Evolutionary conservation across 2,329 filamentous ascomycete species (phyloP).

Genomic region (Trichophyton benhamiae): DNA sequence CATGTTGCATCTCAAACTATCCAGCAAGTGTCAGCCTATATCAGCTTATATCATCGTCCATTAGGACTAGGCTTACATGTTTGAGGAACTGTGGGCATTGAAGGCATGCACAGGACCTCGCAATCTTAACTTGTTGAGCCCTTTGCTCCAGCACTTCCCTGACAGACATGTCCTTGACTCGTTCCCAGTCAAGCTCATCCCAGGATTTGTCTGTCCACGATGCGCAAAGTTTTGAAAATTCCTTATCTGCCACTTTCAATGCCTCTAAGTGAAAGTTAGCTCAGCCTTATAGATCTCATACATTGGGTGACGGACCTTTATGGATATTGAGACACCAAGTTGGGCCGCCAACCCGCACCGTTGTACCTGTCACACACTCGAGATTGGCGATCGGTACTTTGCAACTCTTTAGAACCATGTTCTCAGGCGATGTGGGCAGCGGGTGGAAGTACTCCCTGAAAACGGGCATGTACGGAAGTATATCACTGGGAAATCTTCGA

Average conservation of each 20-base stretch:
- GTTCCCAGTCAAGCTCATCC: conserved; percentile 72
- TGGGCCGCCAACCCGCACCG: conserved; percentile 41
- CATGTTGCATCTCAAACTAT: conserved; percentile 87
- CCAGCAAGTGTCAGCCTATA: background rate
- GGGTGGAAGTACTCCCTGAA: conserved; percentile 57
- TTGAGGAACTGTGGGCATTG: conserved; percentile 70
- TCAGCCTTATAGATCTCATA: conserved; percentile 6
- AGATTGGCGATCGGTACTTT: conserved; percentile 65
- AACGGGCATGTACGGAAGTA: conserved; percentile 66
- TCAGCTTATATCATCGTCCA: background rate
- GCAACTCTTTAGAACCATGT: conserved; percentile 55
- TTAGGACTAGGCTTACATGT: conserved; percentile 50
- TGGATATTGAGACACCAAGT: conserved; percentile 38
- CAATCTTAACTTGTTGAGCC: conserved; percentile 47
- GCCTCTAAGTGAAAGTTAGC: conserved; percentile 30
- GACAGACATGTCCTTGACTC: conserved; percentile 69
- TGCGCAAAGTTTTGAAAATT: conserved; percentile 55
- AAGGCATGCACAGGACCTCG: conserved; percentile 53
- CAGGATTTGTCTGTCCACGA: conserved; percentile 65
- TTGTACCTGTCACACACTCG: conserved; percentile 68
- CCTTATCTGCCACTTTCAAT: conserved; percentile 50
- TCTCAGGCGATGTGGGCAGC: conserved; percentile 52
- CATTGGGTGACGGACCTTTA: conserved; percentile 31
- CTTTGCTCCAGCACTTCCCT: conserved; percentile 69
- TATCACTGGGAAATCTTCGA: conserved; percentile 65